Conservation (phyloP, 345 rosid genomes). For the Jatropha curcas region DNA sequence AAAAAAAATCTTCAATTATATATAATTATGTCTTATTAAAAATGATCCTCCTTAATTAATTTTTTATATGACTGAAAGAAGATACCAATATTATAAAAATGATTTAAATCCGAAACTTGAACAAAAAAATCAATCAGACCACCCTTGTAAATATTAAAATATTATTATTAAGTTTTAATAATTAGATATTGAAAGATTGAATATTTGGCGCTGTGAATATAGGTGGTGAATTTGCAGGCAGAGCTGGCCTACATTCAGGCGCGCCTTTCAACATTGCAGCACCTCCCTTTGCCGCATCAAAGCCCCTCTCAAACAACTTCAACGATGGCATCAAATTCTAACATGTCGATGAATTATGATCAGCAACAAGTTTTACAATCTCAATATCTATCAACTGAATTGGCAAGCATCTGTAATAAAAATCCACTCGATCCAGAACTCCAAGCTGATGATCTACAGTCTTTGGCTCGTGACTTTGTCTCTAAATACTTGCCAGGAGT, state of each 20-base stretch:
- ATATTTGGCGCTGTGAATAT: background rate
- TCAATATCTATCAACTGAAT: constrained; percentile 11
- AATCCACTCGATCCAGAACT: constrained; percentile 26
- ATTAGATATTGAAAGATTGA: background rate
- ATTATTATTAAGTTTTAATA: too few relatives aligned
- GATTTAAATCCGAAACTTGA: too few relatives aligned
- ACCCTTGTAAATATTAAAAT: too few relatives aligned
- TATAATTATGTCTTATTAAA: too few relatives aligned
- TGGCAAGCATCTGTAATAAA: constrained; percentile 1
- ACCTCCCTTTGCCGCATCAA: constrained; percentile 28
- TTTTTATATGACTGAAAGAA: too few relatives aligned
- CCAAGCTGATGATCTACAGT: constrained; percentile 41
- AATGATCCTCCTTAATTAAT: too few relatives aligned
- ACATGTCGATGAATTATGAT: constrained; percentile 32
- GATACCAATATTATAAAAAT: too few relatives aligned
- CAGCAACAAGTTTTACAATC: constrained; percentile 22
- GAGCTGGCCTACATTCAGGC: constrained; percentile 74
- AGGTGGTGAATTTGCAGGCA: constrained; percentile 81
- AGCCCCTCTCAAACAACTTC: constrained; percentile 19
- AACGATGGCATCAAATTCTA: constrained; percentile 29
- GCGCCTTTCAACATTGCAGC: constrained; percentile 52
- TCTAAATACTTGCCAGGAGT: constrained; percentile 48
- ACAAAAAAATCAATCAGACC: too few relatives aligned
- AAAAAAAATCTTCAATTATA: too few relatives aligned
- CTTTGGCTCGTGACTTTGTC: constrained; percentile 48